phyloP scores from a whole-genome alignment of 2,329 filamentous ascomycete species.

The Purpureocillium takamizusanense region DNA sequence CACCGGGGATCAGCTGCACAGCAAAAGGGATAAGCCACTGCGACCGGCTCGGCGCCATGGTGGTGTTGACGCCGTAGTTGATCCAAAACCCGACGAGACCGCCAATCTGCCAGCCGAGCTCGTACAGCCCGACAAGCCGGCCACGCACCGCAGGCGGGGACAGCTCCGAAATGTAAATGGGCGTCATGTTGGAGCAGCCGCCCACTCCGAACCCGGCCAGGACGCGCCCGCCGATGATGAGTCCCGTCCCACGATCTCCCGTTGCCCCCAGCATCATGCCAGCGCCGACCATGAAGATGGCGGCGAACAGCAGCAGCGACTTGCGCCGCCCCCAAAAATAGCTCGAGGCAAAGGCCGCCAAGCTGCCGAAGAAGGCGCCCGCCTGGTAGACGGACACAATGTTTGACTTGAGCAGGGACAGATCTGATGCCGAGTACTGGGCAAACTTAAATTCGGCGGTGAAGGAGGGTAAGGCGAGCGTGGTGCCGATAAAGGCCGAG shows the following conservation, averaged over 20 bases:
- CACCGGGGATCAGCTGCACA: conserved; percentile 59
- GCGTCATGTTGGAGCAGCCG: conserved; percentile 13
- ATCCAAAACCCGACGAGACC: conserved; percentile 12
- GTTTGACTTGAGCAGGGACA: conserved; percentile 58
- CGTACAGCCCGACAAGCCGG: conserved; percentile 12
- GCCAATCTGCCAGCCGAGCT: conserved; percentile 12
- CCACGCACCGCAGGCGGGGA: conserved; percentile 11
- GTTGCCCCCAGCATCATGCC: conserved; percentile 36
- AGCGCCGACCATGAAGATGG: conserved; percentile 11
- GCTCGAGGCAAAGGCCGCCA: conserved; percentile 10
- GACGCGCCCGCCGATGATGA: conserved; percentile 13
- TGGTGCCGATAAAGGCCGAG: conserved; percentile 72
- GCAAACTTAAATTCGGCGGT: conserved; percentile 57
- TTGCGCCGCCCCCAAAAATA: conserved; percentile 11
- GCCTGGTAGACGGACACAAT: conserved; percentile 71
- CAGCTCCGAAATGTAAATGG: conserved; percentile 13
- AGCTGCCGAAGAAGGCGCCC: conserved; percentile 13
- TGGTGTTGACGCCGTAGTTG: conserved; percentile 51
- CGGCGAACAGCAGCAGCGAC: conserved; percentile 10
- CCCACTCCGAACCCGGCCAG: conserved; percentile 15
- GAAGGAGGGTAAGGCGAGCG: conserved; percentile 62
- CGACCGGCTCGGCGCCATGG: conserved; percentile 32
- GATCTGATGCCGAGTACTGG: conserved; percentile 32
- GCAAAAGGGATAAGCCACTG: conserved; percentile 60
- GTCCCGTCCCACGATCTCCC: conserved; percentile 16